Percentiles rank a stretch among this genome's conserved stretches.
Evolutionary conservation across 805 yeast species (phyloP).

Genomic region (Phaffomyces thermotolerans): DNA sequence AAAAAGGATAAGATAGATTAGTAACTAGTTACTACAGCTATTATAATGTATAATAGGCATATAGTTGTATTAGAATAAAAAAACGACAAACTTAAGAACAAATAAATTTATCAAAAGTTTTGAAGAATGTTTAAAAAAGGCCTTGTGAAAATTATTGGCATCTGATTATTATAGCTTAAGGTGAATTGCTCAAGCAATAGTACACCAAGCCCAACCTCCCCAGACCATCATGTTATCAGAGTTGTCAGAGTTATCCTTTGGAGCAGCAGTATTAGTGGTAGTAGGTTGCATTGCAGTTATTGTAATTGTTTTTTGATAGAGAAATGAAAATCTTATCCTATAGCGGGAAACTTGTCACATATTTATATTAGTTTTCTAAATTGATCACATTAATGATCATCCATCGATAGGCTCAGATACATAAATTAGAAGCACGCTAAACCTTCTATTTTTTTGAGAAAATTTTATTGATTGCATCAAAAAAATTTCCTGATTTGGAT

Average conservation of each 20-base stretch:
- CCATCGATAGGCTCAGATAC: neutral
- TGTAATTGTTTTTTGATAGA: neutral
- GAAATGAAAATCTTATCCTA: neutral
- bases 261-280: conserved; percentile 5
- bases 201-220: conserved; percentile 9
- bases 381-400: neutral
- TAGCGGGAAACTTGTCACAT: neutral
- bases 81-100: no score
- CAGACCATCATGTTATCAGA: conserved; percentile 8
- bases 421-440: no score
- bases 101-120: no score
- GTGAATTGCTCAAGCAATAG: conserved; percentile 1
- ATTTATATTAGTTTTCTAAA: neutral
- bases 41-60: no score
- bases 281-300: conserved; percentile 5
- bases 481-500: no score
- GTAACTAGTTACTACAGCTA: no score
- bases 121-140: no score
- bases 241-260: conserved; percentile 8
- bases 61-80: no score
- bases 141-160: no score
- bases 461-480: no score
- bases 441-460: no score
- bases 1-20: no score
- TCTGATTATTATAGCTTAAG: neutral